phyloP scores from a whole-genome alignment of 2,329 filamentous ascomycete genomes.

The Colletotrichum magnum region DNA sequence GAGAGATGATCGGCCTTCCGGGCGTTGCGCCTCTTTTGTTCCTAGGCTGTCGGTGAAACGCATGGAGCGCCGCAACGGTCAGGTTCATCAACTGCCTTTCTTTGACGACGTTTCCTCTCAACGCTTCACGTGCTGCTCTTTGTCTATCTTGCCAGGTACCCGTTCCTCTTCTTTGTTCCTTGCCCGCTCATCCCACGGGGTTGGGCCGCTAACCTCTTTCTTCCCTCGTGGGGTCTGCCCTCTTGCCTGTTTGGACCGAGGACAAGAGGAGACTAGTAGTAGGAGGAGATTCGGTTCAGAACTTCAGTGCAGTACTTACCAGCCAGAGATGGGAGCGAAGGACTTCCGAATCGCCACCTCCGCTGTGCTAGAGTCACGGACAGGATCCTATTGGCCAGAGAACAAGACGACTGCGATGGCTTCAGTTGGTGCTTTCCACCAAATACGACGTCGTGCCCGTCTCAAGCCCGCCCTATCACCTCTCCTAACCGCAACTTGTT shows the following conservation, averaged over 20 bases:
- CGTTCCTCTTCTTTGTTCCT: slow-evolving; percentile 20
- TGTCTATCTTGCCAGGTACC: slow-evolving; percentile 14
- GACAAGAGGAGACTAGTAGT: not conserved
- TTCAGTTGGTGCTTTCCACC: slow-evolving; percentile 4
- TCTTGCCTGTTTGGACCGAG: slow-evolving; percentile 14
- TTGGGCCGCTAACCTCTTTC: slow-evolving; percentile 7
- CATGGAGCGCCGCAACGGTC: slow-evolving; percentile 28
- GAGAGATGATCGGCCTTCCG: slow-evolving; percentile 21
- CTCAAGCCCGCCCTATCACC: slow-evolving; percentile 17
- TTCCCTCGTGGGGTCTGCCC: not conserved
- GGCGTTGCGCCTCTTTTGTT: slow-evolving; percentile 28
- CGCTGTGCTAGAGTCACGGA: not conserved
- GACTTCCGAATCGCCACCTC: slow-evolving; percentile 12
- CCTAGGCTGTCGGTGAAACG: slow-evolving; percentile 24
- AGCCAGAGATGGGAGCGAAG: not conserved
- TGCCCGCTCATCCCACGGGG: slow-evolving; percentile 22
- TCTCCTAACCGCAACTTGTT: not conserved
- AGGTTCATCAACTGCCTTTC: slow-evolving; percentile 18
- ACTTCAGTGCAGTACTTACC: not conserved
- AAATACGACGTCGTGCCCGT: not conserved
- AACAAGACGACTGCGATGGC: not conserved
- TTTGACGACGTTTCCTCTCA: slow-evolving; percentile 22
- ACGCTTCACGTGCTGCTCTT: not conserved
- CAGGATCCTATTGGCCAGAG: slow-evolving; percentile 2
- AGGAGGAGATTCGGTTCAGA: not conserved